Base-by-base conservation (phyloP, 164 flowering plant genomes). In the Vitis rupestris region DNA sequence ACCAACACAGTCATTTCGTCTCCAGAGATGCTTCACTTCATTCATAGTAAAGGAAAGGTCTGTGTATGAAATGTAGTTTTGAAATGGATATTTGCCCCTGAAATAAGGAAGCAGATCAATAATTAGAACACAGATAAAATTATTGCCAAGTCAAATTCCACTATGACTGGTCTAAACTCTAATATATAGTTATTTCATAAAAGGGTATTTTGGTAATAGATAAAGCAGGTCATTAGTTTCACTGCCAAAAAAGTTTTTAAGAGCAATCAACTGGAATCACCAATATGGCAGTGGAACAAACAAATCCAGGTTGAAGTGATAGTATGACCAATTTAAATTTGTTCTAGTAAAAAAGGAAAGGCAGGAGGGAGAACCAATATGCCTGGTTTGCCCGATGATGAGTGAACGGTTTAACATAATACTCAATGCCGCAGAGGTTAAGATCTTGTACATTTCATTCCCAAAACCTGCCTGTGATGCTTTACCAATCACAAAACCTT, bases 351-450 rank as follows among this genome's bases (percentile, higher is more conserved):
- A 76, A 63, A 83, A 49, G 83, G 82, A 78, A 90, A 87, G 91
- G 93, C 84, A 80, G 83, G 85, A 83, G 88, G 83, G 81, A 86
- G 87, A 85, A 93, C 94, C 98, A 86, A 91, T 85, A 84, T 91
- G 98, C 99, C 98, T 95, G 94, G 95, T 90, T 85, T 95, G 97
- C 76, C 98, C 97, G 78, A 95, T 88, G 77, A 95, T 93, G 79
- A 95, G 75, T 50, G 99, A 95, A 55, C 98, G 96, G 72, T 93
- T 91, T 75, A 93, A 72, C 86, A 95, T 84, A 59, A 95, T 73
- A 75, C 98, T 95, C 79, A 93, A 74, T 47, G 97, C 92, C 48
- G 93, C 94, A 67, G 81, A 94, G 70, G 86, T 90, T 59, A 95
- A 74, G 55, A 93, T 82, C 90, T 93, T 95, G 88, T 95, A 95